phyloP scores from a whole-genome alignment of 2,329 filamentous ascomycete species.

The Diatrype stigma region DNA sequence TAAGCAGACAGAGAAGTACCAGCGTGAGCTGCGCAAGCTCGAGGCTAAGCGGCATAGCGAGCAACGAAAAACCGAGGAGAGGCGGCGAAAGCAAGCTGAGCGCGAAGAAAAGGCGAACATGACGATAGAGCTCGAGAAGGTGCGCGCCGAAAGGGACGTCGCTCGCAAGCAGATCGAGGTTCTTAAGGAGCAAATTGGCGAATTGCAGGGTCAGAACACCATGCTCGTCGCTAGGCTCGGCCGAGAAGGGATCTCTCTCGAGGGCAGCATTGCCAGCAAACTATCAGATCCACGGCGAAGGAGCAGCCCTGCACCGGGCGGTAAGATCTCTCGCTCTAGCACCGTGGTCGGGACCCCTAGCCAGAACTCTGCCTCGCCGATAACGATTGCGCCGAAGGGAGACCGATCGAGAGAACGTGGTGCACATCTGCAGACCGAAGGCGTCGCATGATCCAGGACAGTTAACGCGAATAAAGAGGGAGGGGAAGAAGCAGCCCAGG shows the following conservation, averaged over 20 bases:
- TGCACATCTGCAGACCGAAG: neutral
- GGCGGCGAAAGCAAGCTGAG: constrained; percentile 46
- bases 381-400: neutral
- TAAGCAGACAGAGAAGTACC: constrained; percentile 64
- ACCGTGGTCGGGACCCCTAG: neutral
- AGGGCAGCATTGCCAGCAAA: neutral
- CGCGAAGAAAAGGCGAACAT: constrained; percentile 49
- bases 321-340: neutral
- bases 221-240: constrained; percentile 52
- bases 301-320: neutral
- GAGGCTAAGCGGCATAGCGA: constrained; percentile 62
- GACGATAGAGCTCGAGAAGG: constrained; percentile 48
- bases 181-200: constrained; percentile 50
- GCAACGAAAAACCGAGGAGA: constrained; percentile 53
- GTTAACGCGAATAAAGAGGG: neutral
- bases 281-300: neutral
- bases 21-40: constrained; percentile 59
- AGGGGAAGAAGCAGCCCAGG: neutral
- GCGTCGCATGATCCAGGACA: neutral
- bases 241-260: constrained; percentile 28
- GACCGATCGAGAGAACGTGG: neutral
- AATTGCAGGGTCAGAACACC: constrained; percentile 58
- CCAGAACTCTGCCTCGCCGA: neutral
- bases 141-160: constrained; percentile 47
- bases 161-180: constrained; percentile 50